phyloP scores from a whole-genome alignment of 2,329 filamentous ascomycete species.

The Thyridium curvatum region DNA sequence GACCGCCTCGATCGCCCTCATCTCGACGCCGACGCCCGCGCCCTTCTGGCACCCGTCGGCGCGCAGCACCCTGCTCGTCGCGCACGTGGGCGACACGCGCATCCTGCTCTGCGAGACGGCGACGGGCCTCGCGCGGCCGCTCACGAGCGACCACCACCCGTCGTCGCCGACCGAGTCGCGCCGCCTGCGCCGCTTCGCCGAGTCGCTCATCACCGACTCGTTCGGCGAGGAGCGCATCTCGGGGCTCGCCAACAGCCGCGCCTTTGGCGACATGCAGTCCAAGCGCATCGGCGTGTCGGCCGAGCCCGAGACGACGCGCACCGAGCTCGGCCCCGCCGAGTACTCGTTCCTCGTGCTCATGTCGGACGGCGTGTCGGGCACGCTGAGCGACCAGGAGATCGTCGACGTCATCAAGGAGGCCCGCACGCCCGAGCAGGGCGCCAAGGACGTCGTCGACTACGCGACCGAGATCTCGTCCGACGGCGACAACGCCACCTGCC shows the following conservation, averaged over 20 bases:
- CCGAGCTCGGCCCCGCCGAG: conserved; percentile 76
- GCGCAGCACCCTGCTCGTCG: conserved; percentile 75
- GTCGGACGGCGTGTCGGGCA: conserved; percentile 82
- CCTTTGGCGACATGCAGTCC: conserved; percentile 86
- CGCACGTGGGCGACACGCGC: conserved; percentile 90
- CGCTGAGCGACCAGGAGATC: conserved; percentile 86
- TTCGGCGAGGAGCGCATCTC: conserved; percentile 96
- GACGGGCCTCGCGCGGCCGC: conserved; percentile 70
- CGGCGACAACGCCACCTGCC: conserved; percentile 64
- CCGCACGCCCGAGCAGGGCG: conserved; percentile 80
- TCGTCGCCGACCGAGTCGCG: conserved; percentile 78
- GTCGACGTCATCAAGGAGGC: conserved; percentile 95
- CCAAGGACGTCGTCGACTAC: conserved; percentile 73
- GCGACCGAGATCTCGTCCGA: conserved; percentile 73
- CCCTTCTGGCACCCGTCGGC: conserved; percentile 94
- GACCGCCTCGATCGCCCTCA: conserved; percentile 82
- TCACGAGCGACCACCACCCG: conserved; percentile 91
- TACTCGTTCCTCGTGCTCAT: conserved; percentile 86
- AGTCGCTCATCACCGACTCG: conserved; percentile 82
- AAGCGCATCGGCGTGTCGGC: conserved; percentile 93
- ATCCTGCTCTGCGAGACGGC: conserved; percentile 83
- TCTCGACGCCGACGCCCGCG: conserved; percentile 84
- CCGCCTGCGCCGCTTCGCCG: conserved; percentile 76
- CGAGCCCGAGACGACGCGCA: conserved; percentile 78
- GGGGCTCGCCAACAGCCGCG: conserved; percentile 85